Evolutionary conservation across 805 yeast species (phyloP).

Genomic region (Kluyveromyces dobzhanskii): DNA sequence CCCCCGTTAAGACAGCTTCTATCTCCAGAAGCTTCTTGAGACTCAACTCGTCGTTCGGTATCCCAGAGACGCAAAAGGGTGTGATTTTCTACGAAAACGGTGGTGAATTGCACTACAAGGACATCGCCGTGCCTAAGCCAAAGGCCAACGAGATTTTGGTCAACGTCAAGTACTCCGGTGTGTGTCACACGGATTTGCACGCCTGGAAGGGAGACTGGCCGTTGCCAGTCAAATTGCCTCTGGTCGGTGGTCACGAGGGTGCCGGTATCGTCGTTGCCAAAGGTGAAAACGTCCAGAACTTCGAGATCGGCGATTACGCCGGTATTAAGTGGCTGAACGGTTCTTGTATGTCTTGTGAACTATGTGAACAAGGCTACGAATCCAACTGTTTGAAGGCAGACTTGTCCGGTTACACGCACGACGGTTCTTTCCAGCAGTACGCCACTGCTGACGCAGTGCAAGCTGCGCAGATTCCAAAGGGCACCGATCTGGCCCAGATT

Average conservation of each 20-base stretch:
- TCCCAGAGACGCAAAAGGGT: conserved; percentile 46
- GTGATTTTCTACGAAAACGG: conserved; percentile 43
- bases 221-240: conserved; percentile 44
- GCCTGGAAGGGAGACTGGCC: conserved; percentile 71
- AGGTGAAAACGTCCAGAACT: conserved; percentile 48
- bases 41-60: conserved; percentile 17
- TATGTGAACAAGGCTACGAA: conserved; percentile 44
- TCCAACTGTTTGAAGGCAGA: conserved; percentile 45
- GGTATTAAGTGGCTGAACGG: conserved; percentile 61
- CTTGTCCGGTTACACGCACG: conserved; percentile 48
- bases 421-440: conserved; percentile 80
- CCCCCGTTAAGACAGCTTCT: not conserved
- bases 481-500: conserved; percentile 61
- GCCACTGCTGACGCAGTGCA: conserved; percentile 82
- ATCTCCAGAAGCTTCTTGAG: conserved; percentile 7
- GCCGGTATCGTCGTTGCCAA: conserved; percentile 55
- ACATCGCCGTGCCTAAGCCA: conserved; percentile 50
- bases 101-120: conserved; percentile 41
- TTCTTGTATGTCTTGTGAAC: conserved; percentile 53
- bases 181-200: conserved; percentile 58
- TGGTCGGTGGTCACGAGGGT: conserved; percentile 65
- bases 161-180: conserved; percentile 57
- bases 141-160: conserved; percentile 48
- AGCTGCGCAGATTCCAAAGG: conserved; percentile 71
- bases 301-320: conserved; percentile 52